Evolutionary conservation across 163 green algal genomes (phyloP).

Genomic region (Scenedesmus sp.): DNA sequence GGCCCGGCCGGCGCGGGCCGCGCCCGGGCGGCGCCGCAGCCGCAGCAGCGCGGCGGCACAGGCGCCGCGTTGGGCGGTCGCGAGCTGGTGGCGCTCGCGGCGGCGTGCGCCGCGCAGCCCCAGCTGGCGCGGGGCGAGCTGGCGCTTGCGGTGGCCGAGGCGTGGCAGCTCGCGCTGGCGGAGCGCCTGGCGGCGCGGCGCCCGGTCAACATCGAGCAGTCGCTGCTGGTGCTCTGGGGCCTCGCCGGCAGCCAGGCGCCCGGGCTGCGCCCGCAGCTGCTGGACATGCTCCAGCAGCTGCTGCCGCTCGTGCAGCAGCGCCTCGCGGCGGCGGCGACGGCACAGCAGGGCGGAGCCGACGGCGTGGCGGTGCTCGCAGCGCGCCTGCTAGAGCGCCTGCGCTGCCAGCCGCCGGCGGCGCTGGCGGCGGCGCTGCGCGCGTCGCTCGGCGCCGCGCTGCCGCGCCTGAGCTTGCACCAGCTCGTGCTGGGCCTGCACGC

Average conservation of each 20-base stretch:
- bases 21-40: not conserved
- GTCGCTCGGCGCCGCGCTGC: not conserved
- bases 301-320: not conserved
- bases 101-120: not conserved
- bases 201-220: not conserved
- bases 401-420: not conserved
- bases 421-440: not conserved
- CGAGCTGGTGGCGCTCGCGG: not conserved
- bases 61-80: not conserved
- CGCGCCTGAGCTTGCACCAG: not conserved
- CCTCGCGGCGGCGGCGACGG: too few relatives aligned
- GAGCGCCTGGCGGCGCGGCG: not conserved
- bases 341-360: not conserved
- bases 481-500: not conserved
- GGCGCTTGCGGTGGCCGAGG: not conserved
- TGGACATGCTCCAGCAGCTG: slow-evolving; percentile 15
- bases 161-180: not conserved
- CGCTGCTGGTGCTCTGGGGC: not conserved
- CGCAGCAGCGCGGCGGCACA: not conserved
- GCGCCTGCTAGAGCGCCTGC: not conserved
- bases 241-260: not conserved
- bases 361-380: not conserved
- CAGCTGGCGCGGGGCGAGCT: not conserved
- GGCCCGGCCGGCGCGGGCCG: not conserved
- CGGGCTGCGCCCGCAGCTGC: not conserved